Percentiles rank a stretch among this genome's conserved stretches.
phyloP scores from a whole-genome alignment of 805 yeast species.

The Suhomyces canberraensis region DNA sequence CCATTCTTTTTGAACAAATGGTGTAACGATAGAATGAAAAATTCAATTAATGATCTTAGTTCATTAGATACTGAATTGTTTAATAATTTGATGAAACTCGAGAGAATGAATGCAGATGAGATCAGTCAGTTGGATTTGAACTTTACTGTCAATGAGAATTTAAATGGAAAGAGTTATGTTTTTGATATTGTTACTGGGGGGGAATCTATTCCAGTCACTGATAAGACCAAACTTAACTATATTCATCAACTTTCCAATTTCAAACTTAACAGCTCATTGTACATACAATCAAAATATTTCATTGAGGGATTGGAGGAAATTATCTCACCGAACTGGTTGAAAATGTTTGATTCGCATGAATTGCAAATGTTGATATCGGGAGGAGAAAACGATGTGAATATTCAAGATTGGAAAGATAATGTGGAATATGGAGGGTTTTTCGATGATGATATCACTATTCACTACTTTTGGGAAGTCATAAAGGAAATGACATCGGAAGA shows the following conservation, averaged over 20 bases:
- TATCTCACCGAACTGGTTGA: slow-evolving; percentile 71
- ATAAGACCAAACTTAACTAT: slow-evolving; percentile 63
- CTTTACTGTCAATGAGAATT: slow-evolving; percentile 58
- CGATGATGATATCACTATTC: slow-evolving; percentile 55
- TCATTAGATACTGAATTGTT: slow-evolving; percentile 69
- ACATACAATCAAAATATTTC: slow-evolving; percentile 59
- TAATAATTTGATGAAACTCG: slow-evolving; percentile 57
- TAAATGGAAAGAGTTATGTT: slow-evolving; percentile 35
- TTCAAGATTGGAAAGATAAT: slow-evolving; percentile 63
- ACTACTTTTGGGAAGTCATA: slow-evolving; percentile 71
- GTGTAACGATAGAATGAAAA: slow-evolving; percentile 48
- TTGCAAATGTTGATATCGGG: slow-evolving; percentile 69
- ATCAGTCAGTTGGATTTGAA: slow-evolving; percentile 58
- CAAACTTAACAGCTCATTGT: slow-evolving; percentile 63
- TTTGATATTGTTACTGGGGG: slow-evolving; percentile 66
- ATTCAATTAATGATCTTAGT: slow-evolving; percentile 75
- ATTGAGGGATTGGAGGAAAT: slow-evolving; percentile 68
- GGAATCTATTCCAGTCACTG: slow-evolving; percentile 50
- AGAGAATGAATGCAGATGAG: slow-evolving; percentile 52
- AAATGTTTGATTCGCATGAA: slow-evolving; percentile 81
- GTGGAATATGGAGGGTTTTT: slow-evolving; percentile 65
- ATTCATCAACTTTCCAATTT: slow-evolving; percentile 75
- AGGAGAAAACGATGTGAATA: slow-evolving; percentile 71
- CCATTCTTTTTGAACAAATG: slow-evolving; percentile 76
- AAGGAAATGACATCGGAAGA: slow-evolving; percentile 65